These are phyloP conservation scores for Amanita rubescens DNA, from an alignment of 768 basidiomycete genomes.

Conservation along the genomic window DNA sequence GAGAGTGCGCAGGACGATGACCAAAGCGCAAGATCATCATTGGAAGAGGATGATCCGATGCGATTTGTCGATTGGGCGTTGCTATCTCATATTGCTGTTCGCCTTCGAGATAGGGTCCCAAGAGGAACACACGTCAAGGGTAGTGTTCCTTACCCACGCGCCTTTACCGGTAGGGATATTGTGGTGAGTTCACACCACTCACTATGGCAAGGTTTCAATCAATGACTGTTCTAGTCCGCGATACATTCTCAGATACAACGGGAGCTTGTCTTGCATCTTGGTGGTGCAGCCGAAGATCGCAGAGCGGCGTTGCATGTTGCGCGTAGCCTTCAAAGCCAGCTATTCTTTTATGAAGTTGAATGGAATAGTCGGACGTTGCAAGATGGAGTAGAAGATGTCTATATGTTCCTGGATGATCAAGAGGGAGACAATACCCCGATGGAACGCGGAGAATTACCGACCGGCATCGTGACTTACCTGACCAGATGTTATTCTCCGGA, in stretches of 20 bases:
- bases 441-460: conserved; percentile 69
- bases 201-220: neutral
- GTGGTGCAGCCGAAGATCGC: conserved; percentile 68
- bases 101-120: conserved; percentile 85
- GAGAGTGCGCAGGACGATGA: neutral
- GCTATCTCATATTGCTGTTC: conserved; percentile 82
- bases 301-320: conserved; percentile 83
- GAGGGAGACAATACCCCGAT: conserved; percentile 53
- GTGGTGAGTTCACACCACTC: conserved; percentile 48
- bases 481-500: conserved; percentile 88
- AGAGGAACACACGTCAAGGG: conserved; percentile 86
- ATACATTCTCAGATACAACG: conserved; percentile 84
- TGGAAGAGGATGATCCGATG: conserved; percentile 47
- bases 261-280: conserved; percentile 71
- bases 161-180: conserved; percentile 92
- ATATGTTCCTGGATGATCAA: conserved; percentile 83
- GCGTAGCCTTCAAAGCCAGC: conserved; percentile 81
- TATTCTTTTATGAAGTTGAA: conserved; percentile 97
- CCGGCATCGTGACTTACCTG: conserved; percentile 83
- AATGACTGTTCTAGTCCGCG: conserved; percentile 49
- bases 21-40: conserved; percentile 23
- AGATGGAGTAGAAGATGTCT: conserved; percentile 90
- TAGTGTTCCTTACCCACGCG: conserved; percentile 81
- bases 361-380: conserved; percentile 80
- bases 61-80: conserved; percentile 86